phyloP scores from a whole-genome alignment of 1,284 basidiomycete species.

The Trichosporon coremiiforme region DNA sequence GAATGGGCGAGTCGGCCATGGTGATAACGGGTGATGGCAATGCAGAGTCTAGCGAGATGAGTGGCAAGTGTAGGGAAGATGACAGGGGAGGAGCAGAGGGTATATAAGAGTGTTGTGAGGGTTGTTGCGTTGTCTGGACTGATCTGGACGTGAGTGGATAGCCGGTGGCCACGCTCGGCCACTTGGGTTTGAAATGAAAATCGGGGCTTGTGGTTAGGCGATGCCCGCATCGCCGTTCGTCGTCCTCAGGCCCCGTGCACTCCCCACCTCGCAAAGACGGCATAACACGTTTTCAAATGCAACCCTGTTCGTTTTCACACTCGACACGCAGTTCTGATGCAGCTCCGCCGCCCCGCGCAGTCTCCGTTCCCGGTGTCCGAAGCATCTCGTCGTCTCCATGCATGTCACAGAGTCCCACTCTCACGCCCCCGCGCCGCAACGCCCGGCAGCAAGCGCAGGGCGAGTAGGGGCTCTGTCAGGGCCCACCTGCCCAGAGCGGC shows the following conservation, averaged over 20 bases:
- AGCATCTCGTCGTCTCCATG: not conserved
- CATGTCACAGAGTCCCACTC: constrained; percentile 1
- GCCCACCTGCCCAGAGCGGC: not conserved
- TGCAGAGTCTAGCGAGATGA: not conserved
- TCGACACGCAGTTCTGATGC: not conserved
- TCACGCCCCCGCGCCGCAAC: too few relatives aligned
- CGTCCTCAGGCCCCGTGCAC: not conserved
- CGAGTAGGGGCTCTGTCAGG: not conserved
- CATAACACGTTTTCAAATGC: constrained; percentile 14
- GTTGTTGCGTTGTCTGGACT: not conserved
- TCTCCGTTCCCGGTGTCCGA: constrained; percentile 7
- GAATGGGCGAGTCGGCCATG: constrained; percentile 19
- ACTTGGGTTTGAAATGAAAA: not conserved
- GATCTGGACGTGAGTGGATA: not conserved
- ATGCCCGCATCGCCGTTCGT: constrained; percentile 6
- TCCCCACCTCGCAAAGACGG: not conserved
- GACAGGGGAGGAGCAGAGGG: not conserved
- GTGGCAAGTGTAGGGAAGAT: constrained; percentile 1
- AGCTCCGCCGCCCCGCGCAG: not conserved
- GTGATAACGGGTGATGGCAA: not conserved
- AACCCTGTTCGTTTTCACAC: constrained; percentile 8
- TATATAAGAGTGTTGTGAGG: not conserved
- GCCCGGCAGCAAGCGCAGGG: not conserved
- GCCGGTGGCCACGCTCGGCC: constrained; percentile 3
- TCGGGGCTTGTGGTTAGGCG: not conserved